These are phyloP conservation scores for Collybiopsis luxurians DNA, from an alignment of 768 basidiomycete genomes.

Conservation along the genomic window DNA sequence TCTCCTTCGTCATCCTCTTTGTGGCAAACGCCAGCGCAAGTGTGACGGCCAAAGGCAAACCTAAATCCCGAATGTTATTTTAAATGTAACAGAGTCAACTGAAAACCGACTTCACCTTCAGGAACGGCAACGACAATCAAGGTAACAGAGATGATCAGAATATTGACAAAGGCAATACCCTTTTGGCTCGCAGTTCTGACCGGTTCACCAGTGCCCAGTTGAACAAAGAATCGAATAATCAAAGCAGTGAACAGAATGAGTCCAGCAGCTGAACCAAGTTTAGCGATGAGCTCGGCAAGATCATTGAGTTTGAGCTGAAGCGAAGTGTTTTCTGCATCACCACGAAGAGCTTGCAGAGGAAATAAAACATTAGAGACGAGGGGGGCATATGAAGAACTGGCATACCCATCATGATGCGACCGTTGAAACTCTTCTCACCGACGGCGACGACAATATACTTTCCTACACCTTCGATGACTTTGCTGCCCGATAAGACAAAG, in stretches of 20 bases:
- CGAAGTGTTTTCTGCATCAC: slow-evolving; percentile 86
- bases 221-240: slow-evolving; percentile 94
- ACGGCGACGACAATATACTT: slow-evolving; percentile 91
- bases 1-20: slow-evolving; percentile 96
- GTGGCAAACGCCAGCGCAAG: slow-evolving; percentile 97
- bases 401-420: slow-evolving; percentile 96
- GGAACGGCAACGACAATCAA: slow-evolving; percentile 86
- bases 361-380: background rate
- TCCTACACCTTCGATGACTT: slow-evolving; percentile 94
- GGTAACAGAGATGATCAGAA: slow-evolving; percentile 93
- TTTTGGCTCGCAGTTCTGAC: slow-evolving; percentile 70
- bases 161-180: slow-evolving; percentile 88
- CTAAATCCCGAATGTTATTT: slow-evolving; percentile 22
- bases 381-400: too few relatives aligned
- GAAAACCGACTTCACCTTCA: slow-evolving; percentile 57
- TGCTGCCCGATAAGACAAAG: slow-evolving; percentile 88
- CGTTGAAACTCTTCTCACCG: slow-evolving; percentile 91
- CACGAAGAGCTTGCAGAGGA: slow-evolving; percentile 71
- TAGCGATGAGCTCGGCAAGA: slow-evolving; percentile 95
- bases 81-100: background rate
- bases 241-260: slow-evolving; percentile 76
- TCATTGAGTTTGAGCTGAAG: slow-evolving; percentile 90
- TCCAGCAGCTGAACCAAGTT: slow-evolving; percentile 81
- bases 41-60: slow-evolving; percentile 93
- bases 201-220: slow-evolving; percentile 65